These are phyloP conservation scores for Fusarium pseudograminearum DNA, from an alignment of 2,329 filamentous ascomycete species.

Conservation along the genomic window DNA sequence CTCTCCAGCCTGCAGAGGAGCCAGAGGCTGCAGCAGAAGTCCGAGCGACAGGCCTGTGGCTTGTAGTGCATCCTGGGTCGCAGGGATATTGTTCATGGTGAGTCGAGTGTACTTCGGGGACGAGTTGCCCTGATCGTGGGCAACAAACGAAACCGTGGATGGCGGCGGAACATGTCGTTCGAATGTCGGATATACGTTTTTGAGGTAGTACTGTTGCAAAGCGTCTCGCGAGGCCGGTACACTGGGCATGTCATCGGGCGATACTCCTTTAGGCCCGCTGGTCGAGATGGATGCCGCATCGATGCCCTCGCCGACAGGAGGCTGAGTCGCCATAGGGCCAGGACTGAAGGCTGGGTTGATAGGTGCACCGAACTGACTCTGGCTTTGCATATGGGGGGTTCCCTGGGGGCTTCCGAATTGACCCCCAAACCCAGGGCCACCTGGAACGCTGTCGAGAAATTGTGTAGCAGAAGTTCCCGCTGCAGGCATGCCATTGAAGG, in stretches of 20 bases:
- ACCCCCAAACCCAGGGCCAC: conserved; percentile 52
- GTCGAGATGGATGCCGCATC: conserved; percentile 52
- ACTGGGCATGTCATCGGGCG: conserved; percentile 93
- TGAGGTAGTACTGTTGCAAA: conserved; percentile 85
- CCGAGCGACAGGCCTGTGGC: conserved; percentile 88
- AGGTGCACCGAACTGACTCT: conserved; percentile 72
- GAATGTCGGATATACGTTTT: conserved; percentile 93
- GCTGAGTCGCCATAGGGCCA: conserved; percentile 38
- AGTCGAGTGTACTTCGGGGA: conserved; percentile 94
- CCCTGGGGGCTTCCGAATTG: conserved; percentile 61
- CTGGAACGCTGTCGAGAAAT: conserved; percentile 54
- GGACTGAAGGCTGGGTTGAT: conserved; percentile 59
- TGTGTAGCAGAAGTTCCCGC: conserved; percentile 62
- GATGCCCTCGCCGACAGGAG: conserved; percentile 44
- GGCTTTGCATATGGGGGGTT: conserved; percentile 54
- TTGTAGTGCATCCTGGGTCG: conserved; percentile 80
- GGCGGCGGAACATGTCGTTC: conserved; percentile 93
- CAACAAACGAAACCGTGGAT: conserved; percentile 87
- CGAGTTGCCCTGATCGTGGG: conserved; percentile 96
- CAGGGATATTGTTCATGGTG: conserved; percentile 92
- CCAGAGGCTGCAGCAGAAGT: conserved; percentile 88
- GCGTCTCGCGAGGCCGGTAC: conserved; percentile 86
- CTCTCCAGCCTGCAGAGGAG: conserved; percentile 85
- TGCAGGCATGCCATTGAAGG: conserved; percentile 76
- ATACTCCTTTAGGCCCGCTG: conserved; percentile 68